Evolutionary conservation across 2,329 filamentous ascomycete genomes (phyloP), one percentile per base, ranked within the genome.

Genomic region (Hypocreales sp.): DNA sequence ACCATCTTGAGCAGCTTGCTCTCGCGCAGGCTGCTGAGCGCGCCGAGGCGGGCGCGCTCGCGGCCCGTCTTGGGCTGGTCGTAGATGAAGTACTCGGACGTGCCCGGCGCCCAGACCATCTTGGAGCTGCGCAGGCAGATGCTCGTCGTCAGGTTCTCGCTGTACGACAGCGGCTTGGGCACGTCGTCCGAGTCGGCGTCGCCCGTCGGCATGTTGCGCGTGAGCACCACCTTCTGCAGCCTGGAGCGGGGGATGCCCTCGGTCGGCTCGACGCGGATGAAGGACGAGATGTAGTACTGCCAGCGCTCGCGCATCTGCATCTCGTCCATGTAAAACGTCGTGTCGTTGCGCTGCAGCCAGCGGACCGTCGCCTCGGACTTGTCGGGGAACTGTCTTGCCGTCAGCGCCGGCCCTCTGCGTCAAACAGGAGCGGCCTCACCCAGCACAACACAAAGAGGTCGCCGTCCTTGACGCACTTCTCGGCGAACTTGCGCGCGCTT

Each of bases 241-340:
- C 67, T 69, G 5, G 65, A 64, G 26, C 74, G 62, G 6, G 66
- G 58, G 3, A 90, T 66, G 10, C 80, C 80, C 51, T 90, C 81
- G 0, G 90, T 98, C 2, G 82, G 80, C 44, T 93, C 83, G 15
- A 86, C 69, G 36, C 83, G 81, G 39, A 83, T 80, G 51, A 80
- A 95, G 0, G 86, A 84, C 12, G 87, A 86, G 31, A 93, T 82
- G 48, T 98, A 98, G 56, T 92, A 92, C 41, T 87, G 81, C 90
- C 90, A 98, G 21, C 73, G 67, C 35, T 83, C 75, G 31, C 77
- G 76, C 27, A 75, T 70, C 45, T 90, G 79, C 60, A 93, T 77
- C 39, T 93, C 83, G 38, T 92, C 82, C 44, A 78, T 77, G 40
- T 90, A 84, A 48, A 93, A 83, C 0, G 92, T 79, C 22, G 72